Evolutionary conservation across 2,329 filamentous ascomycete species (phyloP).

Genomic region (Cyphellophora europaea): DNA sequence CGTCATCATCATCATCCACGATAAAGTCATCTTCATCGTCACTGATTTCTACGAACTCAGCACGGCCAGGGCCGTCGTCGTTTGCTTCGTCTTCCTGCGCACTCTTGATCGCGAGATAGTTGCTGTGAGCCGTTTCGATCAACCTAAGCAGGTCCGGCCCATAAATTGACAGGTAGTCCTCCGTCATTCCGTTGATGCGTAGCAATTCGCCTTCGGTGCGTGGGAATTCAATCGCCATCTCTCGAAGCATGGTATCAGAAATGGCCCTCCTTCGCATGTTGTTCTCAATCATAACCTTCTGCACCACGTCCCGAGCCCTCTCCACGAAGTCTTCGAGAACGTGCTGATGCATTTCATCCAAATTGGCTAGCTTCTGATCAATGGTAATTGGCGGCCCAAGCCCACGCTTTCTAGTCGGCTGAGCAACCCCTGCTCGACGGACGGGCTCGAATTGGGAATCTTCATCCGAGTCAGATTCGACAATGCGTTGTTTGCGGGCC

Average conservation of each 20-base stretch:
- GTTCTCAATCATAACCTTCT: slow-evolving; percentile 33
- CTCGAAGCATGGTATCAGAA: slow-evolving; percentile 35
- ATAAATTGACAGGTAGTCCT: slow-evolving; percentile 34
- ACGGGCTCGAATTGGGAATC: slow-evolving; percentile 34
- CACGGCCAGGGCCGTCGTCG: slow-evolving; percentile 24
- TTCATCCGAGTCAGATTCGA: slow-evolving; percentile 12
- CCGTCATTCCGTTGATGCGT: slow-evolving; percentile 31
- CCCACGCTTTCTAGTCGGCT: slow-evolving; percentile 18
- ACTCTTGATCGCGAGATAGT: slow-evolving; percentile 32
- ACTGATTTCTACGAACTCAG: slow-evolving; percentile 36
- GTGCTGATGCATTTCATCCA: slow-evolving; percentile 33
- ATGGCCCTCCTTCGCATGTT: slow-evolving; percentile 37
- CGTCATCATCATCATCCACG: slow-evolving; percentile 19
- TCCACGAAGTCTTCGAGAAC: slow-evolving; percentile 40
- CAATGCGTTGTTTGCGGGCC: slow-evolving; percentile 19
- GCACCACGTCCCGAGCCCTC: slow-evolving; percentile 32
- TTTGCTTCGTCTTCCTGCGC: slow-evolving; percentile 40
- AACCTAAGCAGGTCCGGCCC: slow-evolving; percentile 34
- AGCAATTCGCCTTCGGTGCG: slow-evolving; percentile 30
- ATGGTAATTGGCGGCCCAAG: slow-evolving; percentile 38
- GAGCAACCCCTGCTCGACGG: slow-evolving; percentile 25
- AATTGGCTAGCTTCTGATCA: slow-evolving; percentile 30
- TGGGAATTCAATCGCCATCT: slow-evolving; percentile 40
- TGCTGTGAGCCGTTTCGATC: slow-evolving; percentile 28
- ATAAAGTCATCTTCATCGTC: slow-evolving; percentile 26